Evolutionary conservation across 176 grass and related monocot species (phyloP), one percentile per base, ranked within the genome.

Genomic region (Areca catechu): DNA sequence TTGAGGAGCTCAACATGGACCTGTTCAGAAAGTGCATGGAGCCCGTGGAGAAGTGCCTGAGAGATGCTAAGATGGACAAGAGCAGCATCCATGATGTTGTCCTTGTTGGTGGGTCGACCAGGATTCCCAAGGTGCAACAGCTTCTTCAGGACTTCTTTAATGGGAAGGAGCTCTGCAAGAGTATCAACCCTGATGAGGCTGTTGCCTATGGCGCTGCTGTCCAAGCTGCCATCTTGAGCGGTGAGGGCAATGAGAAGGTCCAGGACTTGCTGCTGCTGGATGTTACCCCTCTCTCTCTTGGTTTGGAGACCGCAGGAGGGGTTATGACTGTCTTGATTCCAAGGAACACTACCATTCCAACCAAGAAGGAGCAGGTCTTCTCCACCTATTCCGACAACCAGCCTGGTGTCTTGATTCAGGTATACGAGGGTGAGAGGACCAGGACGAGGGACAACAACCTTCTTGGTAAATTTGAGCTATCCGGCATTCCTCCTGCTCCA

Each of bases 1-100:
- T 95, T 16, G 90, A 95, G 82, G 90, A 95, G 72, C 79, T 95
- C 14, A 95, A 90, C 82, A 95, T 95, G 90, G 90, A 95, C 51
- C 56, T 95, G 15, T 95, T 95, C 67, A 76, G 82, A 9, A 95
- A 90, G 77, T 89, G 90, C 77, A 95, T 90, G 90, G 90, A 95
- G 66, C 90, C 85, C 0, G 90, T 95, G 37, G 90, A 95, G 82
- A 95, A 89, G 66, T 89, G 85, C 49, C 60, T 95, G 61, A 70
- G 81, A 18, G 89, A 95, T 19, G 85, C 89, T 7, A 95, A 95
- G 76, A 95, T 95, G 85, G 90, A 95, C 82, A 95, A 95, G 76
- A 62, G 60, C 60, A 49, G 34, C 19, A 22, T 62, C 29, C 37
- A 62, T 19, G 60, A 62, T 20, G 60, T 62, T 15, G 60, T 62